Evolutionary conservation across 192 early-diverging fungal genomes (phyloP).

Genomic region (Gigaspora rosea): DNA sequence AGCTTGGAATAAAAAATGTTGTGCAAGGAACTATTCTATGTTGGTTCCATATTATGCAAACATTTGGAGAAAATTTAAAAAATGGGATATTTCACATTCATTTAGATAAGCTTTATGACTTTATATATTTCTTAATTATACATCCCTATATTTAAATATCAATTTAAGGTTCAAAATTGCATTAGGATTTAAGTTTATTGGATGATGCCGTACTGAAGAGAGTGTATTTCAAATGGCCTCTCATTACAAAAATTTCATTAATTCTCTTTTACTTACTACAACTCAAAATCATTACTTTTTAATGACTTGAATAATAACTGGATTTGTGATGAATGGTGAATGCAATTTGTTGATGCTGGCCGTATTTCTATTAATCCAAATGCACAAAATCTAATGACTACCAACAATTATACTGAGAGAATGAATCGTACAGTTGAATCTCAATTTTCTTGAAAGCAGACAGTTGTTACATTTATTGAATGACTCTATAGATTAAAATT

Average conservation of each 20-base stretch:
- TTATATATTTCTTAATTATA: background rate
- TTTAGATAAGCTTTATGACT: background rate
- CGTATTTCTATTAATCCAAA: background rate
- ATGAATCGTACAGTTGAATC: conserved; percentile 20
- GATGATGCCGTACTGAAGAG: background rate
- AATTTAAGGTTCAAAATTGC: background rate
- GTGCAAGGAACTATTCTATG: background rate
- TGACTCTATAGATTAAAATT: conserved; percentile 19
- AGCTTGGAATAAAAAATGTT: conserved; percentile 9
- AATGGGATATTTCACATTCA: background rate
- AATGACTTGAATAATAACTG: conserved; percentile 13
- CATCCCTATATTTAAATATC: background rate
- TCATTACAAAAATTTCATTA: background rate
- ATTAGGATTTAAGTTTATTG: background rate
- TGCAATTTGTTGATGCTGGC: conserved; percentile 3
- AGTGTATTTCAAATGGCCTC: background rate
- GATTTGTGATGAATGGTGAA: background rate
- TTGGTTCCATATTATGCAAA: conserved; percentile 7
- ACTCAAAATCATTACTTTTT: background rate
- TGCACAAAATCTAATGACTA: background rate
- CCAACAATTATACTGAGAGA: conserved; percentile 17
- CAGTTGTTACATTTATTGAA: conserved; percentile 16
- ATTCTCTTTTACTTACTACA: background rate
- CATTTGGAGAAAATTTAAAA: background rate
- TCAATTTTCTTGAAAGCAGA: background rate